A percentile compares a stretch with the other conserved stretches of the same genome.
Evolutionary conservation across 2,329 filamentous ascomycete genomes (phyloP).

Genomic region (Fusarium napiforme): DNA sequence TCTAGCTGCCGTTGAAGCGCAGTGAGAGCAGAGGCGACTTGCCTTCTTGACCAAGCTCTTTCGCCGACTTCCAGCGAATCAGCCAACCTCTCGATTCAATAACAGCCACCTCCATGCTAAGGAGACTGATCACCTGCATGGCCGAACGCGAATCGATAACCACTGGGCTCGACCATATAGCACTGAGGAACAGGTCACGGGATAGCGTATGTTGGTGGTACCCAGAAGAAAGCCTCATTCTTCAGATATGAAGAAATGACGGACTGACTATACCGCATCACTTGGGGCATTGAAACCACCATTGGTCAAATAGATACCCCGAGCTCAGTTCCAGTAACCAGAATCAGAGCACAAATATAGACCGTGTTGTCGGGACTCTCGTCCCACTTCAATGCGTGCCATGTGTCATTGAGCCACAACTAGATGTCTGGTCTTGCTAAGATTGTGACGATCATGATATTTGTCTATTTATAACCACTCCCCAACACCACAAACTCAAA

Average conservation of each 20-base stretch:
- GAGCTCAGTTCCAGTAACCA: neutral
- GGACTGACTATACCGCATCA: neutral
- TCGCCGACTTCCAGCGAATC: neutral
- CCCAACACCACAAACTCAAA: neutral
- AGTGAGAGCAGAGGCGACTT: neutral
- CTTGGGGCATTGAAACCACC: neutral
- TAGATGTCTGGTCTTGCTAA: neutral
- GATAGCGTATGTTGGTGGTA: neutral
- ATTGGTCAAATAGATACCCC: neutral
- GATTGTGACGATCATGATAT: neutral
- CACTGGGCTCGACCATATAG: neutral
- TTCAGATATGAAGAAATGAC: neutral
- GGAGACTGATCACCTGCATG: neutral
- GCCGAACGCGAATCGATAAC: neutral
- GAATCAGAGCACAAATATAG: neutral
- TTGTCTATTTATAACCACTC: neutral
- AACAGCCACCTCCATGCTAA: neutral
- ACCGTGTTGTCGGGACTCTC: neutral
- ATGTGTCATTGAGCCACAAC: slow-evolving; percentile 2
- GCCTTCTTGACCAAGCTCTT: neutral
- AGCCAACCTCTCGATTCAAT: neutral
- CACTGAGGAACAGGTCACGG: neutral
- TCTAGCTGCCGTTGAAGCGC: neutral
- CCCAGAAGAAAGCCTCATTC: neutral
- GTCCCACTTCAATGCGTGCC: neutral